Evolutionary conservation across 805 yeast genomes (phyloP), one percentile per base, ranked within the genome.

Genomic region (Metschnikowia dekortorum): DNA sequence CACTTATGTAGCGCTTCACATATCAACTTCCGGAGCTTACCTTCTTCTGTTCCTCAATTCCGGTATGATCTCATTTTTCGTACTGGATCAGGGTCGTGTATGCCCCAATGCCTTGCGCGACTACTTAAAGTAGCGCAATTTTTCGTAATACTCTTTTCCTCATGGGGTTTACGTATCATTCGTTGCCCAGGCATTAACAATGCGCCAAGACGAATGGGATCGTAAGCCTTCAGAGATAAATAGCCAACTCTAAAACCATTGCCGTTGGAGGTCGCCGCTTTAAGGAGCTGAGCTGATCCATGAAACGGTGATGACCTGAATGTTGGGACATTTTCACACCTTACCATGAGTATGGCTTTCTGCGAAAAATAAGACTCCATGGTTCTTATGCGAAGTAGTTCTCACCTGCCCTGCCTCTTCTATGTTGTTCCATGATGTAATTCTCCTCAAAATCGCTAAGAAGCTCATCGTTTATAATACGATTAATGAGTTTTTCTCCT

Each of bases 221-320:
- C 41, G 22, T 49, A 18, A 43, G 56, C 53, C 49, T 52, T 59
- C 59, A 66, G 42, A 67, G 64, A 69, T 47, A 36, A 57, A 49
- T 44, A 52, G 44, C 70, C 94, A 84, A 82, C 89, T 84, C 86
- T 88, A 89, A 89, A 89, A 89, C 97, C 97, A 89, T 89, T 89
- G 96, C 91, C 82, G 88, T 85, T 84, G 69, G 90, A 89, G 96
- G 96, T 85, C 84, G 89, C 89, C 85, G 77, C 73, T 69, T 69
- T 62, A 64, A 60, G 51, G 61, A 59, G 67, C 76, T 78, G 70
- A 76, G 85, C 79, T 60, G 86, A 84, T 81, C 90, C 95, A 88
- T 88, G 96, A 88, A 85, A 83, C 78, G 87, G 91, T 85, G 96
- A 88, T 88, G 96, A 88, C 96, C 96, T 88, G 83, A 75, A 73